These are phyloP conservation scores for Cordyceps militaris DNA, from an alignment of 2,329 filamentous ascomycete genomes.

Conservation along the genomic window DNA sequence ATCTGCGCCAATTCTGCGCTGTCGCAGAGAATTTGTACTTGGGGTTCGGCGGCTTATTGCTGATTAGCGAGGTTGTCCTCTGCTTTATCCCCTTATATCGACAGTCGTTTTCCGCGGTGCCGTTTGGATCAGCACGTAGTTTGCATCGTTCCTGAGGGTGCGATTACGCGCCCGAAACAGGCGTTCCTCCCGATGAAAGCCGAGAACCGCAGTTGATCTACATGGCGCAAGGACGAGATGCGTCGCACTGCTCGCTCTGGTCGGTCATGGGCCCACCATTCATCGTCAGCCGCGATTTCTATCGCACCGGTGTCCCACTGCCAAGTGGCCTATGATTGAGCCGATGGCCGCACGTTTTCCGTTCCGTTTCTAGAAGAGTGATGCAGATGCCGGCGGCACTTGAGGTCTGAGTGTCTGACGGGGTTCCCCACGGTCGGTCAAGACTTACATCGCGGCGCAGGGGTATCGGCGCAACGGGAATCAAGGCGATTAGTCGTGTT, in stretches of 20 bases:
- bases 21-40: neutral
- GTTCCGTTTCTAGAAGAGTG: neutral
- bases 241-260: constrained; percentile 1
- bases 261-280: constrained; percentile 5
- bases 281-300: constrained; percentile 3
- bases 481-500: neutral
- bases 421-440: constrained; percentile 5
- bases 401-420: neutral
- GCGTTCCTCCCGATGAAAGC: neutral
- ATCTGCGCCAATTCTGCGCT: neutral
- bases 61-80: neutral
- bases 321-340: neutral
- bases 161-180: neutral
- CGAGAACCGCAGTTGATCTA: neutral
- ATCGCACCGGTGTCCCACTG: neutral
- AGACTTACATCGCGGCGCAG: neutral
- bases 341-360: constrained; percentile 5
- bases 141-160: neutral
- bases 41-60: neutral
- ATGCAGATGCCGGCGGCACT: neutral
- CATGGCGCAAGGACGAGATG: neutral
- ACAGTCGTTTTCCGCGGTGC: neutral
- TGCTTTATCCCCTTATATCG: neutral
- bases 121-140: neutral
- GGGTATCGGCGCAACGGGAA: neutral